These are phyloP conservation scores for Kwoniella dendrophila DNA, from an alignment of 768 basidiomycete genomes.

Conservation along the genomic window DNA sequence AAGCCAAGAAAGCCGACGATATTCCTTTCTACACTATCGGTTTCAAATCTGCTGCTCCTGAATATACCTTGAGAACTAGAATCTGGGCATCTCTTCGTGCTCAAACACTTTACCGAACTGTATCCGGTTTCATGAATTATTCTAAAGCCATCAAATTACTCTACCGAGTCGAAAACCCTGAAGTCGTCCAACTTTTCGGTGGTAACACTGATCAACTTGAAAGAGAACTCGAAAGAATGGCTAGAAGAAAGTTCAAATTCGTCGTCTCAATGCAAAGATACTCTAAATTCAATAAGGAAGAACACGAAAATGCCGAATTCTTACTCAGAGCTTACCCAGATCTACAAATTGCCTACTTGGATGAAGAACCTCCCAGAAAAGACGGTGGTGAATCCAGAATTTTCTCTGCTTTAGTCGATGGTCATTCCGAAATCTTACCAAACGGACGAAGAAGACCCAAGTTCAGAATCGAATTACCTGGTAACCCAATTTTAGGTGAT, in stretches of 20 bases:
- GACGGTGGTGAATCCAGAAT: conserved; percentile 94
- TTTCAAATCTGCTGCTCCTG: conserved; percentile 97
- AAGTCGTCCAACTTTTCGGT: conserved; percentile 94
- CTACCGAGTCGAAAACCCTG: conserved; percentile 99
- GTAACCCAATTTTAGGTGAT: conserved; percentile 98
- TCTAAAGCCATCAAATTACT: conserved; percentile 98
- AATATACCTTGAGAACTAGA: conserved; percentile 96
- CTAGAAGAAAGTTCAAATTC: conserved; percentile 97
- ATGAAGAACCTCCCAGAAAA: conserved; percentile 90
- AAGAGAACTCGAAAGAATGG: conserved; percentile 95
- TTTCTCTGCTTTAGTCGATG: conserved; percentile 95
- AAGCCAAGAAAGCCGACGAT: conserved; percentile 76
- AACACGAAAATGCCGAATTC: conserved; percentile 98
- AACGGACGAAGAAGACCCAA: conserved; percentile 90
- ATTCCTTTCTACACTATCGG: conserved; percentile 97
- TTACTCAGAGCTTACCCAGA: conserved; percentile 96
- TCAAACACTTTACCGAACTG: conserved; percentile 96
- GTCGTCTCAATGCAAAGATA: conserved; percentile 99
- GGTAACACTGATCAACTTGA: conserved; percentile 97
- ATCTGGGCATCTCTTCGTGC: conserved; percentile 99
- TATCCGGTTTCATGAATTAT: conserved; percentile 99
- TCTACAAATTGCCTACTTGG: conserved; percentile 95
- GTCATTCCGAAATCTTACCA: conserved; percentile 91
- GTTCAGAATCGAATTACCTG: conserved; percentile 97
- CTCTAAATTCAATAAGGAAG: conserved; percentile 99